phyloP scores from a whole-genome alignment of 2,329 filamentous ascomycete species.

The Ophiostoma sp. region DNA sequence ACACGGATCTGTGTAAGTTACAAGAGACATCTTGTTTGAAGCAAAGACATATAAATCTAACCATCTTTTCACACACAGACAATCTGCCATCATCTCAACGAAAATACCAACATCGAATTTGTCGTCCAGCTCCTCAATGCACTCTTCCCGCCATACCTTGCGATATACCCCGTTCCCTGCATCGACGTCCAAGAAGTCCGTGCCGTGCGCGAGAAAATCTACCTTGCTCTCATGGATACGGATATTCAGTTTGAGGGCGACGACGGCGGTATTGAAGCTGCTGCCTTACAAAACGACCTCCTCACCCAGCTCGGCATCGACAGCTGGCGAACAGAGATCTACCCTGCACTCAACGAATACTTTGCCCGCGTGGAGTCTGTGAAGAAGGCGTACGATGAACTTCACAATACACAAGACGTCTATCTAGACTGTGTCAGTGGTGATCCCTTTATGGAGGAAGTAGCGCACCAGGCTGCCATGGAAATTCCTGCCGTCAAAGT shows the following conservation, averaged over 20 bases:
- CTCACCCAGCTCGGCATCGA: constrained; percentile 21
- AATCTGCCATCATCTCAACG: constrained; percentile 28
- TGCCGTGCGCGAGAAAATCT: constrained; percentile 25
- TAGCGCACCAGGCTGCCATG: too few relatives aligned
- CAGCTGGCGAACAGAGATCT: constrained; percentile 24
- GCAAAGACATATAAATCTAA: background rate
- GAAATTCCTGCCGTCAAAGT: background rate
- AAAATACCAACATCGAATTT: constrained; percentile 9
- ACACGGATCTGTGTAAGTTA: constrained; percentile 29
- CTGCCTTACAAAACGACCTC: constrained; percentile 3
- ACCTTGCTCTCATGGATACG: constrained; percentile 20
- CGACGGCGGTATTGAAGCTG: background rate
- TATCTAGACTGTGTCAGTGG: too few relatives aligned
- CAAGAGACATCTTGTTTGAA: background rate
- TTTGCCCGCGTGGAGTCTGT: constrained; percentile 16
- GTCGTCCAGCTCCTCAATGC: constrained; percentile 30
- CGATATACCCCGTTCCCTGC: constrained; percentile 26
- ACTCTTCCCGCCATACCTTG: constrained; percentile 30
- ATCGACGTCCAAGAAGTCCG: constrained; percentile 24
- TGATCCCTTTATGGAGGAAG: too few relatives aligned
- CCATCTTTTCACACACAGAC: constrained; percentile 12
- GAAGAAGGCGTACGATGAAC: background rate
- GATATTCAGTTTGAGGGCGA: background rate
- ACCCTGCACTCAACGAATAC: constrained; percentile 25
- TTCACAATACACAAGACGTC: background rate